Percentiles rank a stretch among this genome's conserved stretches.
Evolutionary conservation across 2,329 filamentous ascomycete species (phyloP).

Genomic region (Venturia nashicola): DNA sequence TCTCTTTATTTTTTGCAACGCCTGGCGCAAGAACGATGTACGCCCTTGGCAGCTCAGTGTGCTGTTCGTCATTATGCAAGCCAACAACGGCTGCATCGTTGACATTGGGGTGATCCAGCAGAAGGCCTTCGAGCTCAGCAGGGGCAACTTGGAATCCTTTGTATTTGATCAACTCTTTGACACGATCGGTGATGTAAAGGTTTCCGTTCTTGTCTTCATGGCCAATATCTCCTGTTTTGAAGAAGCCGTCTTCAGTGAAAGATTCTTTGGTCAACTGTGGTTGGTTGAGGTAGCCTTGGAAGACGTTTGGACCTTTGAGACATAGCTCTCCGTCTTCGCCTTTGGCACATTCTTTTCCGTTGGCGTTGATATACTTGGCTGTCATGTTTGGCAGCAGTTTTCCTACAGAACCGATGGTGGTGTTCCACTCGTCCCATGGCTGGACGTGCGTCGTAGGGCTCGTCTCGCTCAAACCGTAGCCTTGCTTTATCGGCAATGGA

Average conservation of each 20-base stretch:
- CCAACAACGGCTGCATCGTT: constrained; percentile 54
- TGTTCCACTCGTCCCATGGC: constrained; percentile 63
- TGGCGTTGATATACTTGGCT: constrained; percentile 58
- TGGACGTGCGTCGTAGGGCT: constrained; percentile 57
- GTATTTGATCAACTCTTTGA: constrained; percentile 39
- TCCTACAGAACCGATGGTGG: constrained; percentile 66
- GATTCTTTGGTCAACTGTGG: constrained; percentile 57
- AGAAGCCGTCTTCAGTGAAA: constrained; percentile 68
- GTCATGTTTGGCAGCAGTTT: constrained; percentile 66
- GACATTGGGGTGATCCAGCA: constrained; percentile 38
- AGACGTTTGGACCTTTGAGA: constrained; percentile 69
- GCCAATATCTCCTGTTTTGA: constrained; percentile 38
- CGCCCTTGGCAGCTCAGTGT: constrained; percentile 57
- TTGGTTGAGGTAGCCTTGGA: constrained; percentile 54
- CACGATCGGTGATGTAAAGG: constrained; percentile 79
- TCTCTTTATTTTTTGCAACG: constrained; percentile 1
- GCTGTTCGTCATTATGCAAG: constrained; percentile 45
- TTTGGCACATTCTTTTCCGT: constrained; percentile 45
- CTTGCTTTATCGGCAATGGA: constrained; percentile 75
- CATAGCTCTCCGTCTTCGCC: constrained; percentile 50
- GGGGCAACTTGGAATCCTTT: constrained; percentile 63
- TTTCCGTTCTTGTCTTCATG: constrained; percentile 66
- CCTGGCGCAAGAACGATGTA: constrained; percentile 37
- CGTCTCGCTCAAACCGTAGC: constrained; percentile 83
- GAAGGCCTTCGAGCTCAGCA: constrained; percentile 50